A percentile compares a stretch with the other conserved stretches of the same genome.
These are phyloP conservation scores for Zygosaccharomyces sapae DNA, from an alignment of 1,139 yeast genomes.

Conservation along the genomic window DNA sequence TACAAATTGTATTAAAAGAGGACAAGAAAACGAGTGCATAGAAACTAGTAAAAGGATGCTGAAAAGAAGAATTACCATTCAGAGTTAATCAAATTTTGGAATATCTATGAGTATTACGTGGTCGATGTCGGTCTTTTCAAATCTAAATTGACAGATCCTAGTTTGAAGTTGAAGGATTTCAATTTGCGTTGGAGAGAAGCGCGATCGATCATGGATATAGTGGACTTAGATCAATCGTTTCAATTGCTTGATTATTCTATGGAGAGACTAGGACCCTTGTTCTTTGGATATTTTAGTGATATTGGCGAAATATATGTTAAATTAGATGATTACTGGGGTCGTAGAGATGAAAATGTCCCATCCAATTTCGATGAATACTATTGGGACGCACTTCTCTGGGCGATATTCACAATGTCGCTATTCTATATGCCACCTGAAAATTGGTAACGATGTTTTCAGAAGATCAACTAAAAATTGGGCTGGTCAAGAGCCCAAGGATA, in stretches of 20 bases:
- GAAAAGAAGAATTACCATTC: slow-evolving; percentile 3
- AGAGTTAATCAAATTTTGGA: slow-evolving; percentile 23
- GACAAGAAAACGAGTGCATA: slow-evolving; percentile 28
- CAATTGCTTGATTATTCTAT: slow-evolving; percentile 30
- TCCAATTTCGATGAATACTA: slow-evolving; percentile 22
- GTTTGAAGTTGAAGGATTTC: slow-evolving; percentile 8
- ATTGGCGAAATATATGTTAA: slow-evolving; percentile 29
- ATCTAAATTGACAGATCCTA: slow-evolving; percentile 9
- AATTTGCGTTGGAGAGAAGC: slow-evolving; percentile 12
- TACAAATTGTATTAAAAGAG: slow-evolving; percentile 31
- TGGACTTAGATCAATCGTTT: slow-evolving; percentile 23
- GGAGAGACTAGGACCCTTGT: slow-evolving; percentile 33
- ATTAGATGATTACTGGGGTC: slow-evolving; percentile 29
- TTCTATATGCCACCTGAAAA: slow-evolving; percentile 28
- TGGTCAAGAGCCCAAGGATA: slow-evolving; percentile 7
- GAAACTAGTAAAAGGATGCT: slow-evolving; percentile 10
- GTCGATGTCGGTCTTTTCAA: slow-evolving; percentile 28
- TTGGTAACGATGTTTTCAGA: slow-evolving; percentile 16
- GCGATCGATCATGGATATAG: slow-evolving; percentile 16
- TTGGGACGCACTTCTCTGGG: slow-evolving; percentile 30
- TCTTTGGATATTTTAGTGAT: slow-evolving; percentile 33
- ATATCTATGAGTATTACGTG: slow-evolving; percentile 32
- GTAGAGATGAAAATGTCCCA: slow-evolving; percentile 13
- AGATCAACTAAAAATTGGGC: slow-evolving; percentile 7
- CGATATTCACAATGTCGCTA: slow-evolving; percentile 29